Conservation (phyloP, 2,329 filamentous ascomycete species). For the Fusarium verticillioides region DNA sequence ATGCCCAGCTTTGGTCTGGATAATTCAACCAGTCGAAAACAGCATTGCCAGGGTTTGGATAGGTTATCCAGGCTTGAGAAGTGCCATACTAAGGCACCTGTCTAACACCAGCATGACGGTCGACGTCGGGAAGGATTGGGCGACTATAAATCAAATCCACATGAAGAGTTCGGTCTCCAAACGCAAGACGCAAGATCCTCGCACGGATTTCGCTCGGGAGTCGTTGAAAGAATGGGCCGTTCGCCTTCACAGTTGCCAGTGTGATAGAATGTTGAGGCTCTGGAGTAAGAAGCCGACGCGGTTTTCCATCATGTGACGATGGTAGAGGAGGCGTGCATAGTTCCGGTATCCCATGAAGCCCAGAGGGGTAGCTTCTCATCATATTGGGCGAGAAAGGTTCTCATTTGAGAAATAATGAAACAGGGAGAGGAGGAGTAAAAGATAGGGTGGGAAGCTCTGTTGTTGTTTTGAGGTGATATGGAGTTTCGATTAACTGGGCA, state of each 20-base stretch:
- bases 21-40: no score
- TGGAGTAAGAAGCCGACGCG: neutral
- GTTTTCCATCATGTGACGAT: neutral
- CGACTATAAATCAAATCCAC: neutral
- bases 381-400: fast-evolving
- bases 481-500: no score
- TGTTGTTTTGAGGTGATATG: no score
- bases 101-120: no score
- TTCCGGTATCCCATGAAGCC: neutral
- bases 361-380: neutral
- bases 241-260: no score
- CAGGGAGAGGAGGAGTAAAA: no score
- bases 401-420: neutral
- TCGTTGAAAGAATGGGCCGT: neutral
- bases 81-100: no score
- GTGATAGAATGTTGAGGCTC: neutral
- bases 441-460: no score
- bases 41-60: no score
- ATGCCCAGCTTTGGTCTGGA: neutral
- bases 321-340: neutral
- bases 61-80: no score
- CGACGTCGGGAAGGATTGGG: no score
- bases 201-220: neutral
- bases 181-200: neutral
- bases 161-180: neutral